Evolutionary conservation across 1,139 yeast genomes (phyloP).

Genomic region (Pneumocystis sp.): DNA sequence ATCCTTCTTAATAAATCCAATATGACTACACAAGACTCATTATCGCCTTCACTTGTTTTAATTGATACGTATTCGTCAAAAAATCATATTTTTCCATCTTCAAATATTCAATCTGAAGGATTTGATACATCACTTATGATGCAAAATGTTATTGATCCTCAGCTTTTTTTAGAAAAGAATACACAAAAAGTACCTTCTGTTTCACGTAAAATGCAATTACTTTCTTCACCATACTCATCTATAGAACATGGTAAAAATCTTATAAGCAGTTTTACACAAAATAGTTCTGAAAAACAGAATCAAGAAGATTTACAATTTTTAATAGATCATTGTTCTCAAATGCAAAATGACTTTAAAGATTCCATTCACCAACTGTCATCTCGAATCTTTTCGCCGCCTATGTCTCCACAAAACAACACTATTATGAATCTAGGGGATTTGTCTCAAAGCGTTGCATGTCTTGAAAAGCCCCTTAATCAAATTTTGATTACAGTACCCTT

Average conservation of each 20-base stretch:
- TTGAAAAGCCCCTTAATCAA: background rate
- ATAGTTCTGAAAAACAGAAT: background rate
- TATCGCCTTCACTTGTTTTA: background rate
- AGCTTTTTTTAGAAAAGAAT: background rate
- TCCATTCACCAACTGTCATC: background rate
- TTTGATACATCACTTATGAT: background rate
- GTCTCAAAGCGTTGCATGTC: background rate
- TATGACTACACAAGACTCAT: background rate
- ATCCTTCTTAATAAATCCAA: background rate
- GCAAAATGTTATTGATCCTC: background rate
- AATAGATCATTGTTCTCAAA: background rate
- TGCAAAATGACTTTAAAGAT: background rate
- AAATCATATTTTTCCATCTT: background rate
- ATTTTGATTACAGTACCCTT: background rate
- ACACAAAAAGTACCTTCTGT: background rate
- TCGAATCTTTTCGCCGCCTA: background rate
- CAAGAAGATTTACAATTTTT: background rate
- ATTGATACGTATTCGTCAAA: background rate
- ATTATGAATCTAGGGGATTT: background rate
- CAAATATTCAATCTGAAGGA: background rate
- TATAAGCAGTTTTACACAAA: background rate
- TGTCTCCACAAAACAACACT: background rate
- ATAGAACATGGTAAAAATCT: background rate
- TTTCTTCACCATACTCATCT: background rate
- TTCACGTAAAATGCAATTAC: background rate